Conservation (phyloP, 352 stramenopile genomes). For the Nothophytophthora sp. region DNA sequence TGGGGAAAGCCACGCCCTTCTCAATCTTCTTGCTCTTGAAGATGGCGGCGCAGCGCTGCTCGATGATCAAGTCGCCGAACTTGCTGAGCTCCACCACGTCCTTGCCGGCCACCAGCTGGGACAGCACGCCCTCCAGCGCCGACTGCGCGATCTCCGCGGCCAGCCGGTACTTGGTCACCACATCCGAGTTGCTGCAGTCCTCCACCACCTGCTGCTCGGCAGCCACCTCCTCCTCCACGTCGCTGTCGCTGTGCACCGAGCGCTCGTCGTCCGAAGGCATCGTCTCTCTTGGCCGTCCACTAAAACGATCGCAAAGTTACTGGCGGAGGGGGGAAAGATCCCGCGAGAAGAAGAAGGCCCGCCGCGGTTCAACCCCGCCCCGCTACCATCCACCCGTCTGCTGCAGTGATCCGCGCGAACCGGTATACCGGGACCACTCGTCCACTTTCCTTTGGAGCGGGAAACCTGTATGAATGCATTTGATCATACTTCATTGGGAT, state of each 20-base stretch:
- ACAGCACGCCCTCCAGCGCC: slow-evolving; percentile 95
- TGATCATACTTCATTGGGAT: too few species aligned
- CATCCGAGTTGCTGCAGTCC: slow-evolving; percentile 91
- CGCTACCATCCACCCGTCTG: too few species aligned
- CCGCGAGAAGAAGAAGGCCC: too few species aligned
- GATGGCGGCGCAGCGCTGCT: slow-evolving; percentile 88
- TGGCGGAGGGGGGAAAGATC: slow-evolving; percentile 3
- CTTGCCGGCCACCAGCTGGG: slow-evolving; percentile 92
- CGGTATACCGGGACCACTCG: too few species aligned
- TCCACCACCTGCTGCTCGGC: slow-evolving; percentile 69
- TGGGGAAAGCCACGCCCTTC: slow-evolving; percentile 99
- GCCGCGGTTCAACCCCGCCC: too few species aligned
- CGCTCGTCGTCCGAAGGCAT: slow-evolving; percentile 49
- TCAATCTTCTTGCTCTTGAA: slow-evolving; percentile 98
- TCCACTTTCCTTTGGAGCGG: too few species aligned
- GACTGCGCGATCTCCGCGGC: slow-evolving; percentile 99
- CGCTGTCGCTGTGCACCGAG: slow-evolving; percentile 64
- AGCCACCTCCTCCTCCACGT: slow-evolving; percentile 68
- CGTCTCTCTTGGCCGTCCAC: neutral
- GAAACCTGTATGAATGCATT: too few species aligned
- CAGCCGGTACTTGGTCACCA: slow-evolving; percentile 97
- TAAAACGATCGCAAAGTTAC: slow-evolving; percentile 1
- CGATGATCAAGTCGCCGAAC: slow-evolving; percentile 87
- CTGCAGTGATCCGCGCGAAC: too few species aligned
- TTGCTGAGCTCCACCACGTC: slow-evolving; percentile 96